Evolutionary conservation across 2,329 filamentous ascomycete species (phyloP).

Genomic region (Beauveria sp.): DNA sequence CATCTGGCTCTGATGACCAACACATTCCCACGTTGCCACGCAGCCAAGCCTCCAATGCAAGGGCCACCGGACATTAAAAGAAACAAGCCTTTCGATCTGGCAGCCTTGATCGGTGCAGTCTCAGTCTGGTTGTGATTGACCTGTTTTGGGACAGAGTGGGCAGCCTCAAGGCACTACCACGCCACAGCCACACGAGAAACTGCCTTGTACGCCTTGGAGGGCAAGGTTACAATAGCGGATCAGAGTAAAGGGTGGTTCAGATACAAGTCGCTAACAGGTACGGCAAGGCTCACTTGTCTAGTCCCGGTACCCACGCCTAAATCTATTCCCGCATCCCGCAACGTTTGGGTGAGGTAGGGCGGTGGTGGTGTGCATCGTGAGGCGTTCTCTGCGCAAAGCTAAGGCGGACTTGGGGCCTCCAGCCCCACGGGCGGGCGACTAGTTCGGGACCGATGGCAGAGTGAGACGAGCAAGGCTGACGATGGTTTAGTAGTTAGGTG

Average conservation of each 20-base stretch:
- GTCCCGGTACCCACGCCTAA: neutral
- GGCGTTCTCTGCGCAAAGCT: conserved; percentile 1
- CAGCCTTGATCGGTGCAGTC: neutral
- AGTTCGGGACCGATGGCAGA: neutral
- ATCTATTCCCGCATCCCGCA: neutral
- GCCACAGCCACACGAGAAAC: neutral
- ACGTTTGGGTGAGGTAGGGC: neutral
- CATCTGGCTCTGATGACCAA: neutral
- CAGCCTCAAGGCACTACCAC: neutral
- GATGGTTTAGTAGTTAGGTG: neutral
- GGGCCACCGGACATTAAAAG: neutral
- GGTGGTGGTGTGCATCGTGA: neutral
- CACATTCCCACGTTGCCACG: neutral
- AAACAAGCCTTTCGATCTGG: neutral
- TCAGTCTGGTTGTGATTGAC: neutral
- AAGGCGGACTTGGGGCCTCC: neutral
- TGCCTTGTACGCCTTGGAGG: neutral
- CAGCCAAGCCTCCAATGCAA: neutral
- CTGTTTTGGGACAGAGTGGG: neutral
- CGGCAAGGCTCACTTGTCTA: neutral
- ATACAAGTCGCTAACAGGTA: neutral
- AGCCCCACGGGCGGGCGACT: neutral
- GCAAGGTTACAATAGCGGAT: neutral
- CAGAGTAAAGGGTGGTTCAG: neutral
- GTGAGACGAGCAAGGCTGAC: conserved; percentile 3